phyloP scores from a whole-genome alignment of 2,329 filamentous ascomycete genomes.

The Penicillium sp. region DNA sequence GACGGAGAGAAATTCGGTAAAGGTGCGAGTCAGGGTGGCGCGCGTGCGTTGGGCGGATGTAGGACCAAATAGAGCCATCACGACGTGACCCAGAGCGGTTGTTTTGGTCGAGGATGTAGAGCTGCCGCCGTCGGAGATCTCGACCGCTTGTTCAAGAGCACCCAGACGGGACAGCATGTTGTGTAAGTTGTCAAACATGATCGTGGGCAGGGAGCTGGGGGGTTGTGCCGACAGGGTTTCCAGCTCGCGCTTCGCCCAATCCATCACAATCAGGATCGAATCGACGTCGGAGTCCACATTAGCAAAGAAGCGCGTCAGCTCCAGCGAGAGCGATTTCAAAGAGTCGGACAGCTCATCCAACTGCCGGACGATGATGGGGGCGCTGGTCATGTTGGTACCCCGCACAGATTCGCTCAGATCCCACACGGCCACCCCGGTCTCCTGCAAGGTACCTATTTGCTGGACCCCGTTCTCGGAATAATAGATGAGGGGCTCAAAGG shows the following conservation, averaged over 20 bases:
- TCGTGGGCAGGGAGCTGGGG: constrained; percentile 57
- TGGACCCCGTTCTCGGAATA: constrained; percentile 84
- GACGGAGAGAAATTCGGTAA: constrained; percentile 77
- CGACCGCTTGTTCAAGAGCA: constrained; percentile 33
- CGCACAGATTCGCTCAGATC: constrained; percentile 88
- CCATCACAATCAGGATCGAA: constrained; percentile 88
- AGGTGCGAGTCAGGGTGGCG: constrained; percentile 75
- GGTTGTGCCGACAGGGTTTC: constrained; percentile 59
- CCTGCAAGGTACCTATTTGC: constrained; percentile 81
- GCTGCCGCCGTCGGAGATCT: constrained; percentile 17
- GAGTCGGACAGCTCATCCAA: constrained; percentile 81
- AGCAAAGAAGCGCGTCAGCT: constrained; percentile 87
- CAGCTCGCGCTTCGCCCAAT: constrained; percentile 86
- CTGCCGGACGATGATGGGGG: constrained; percentile 75
- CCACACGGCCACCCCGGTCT: constrained; percentile 89
- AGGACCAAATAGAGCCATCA: constrained; percentile 70
- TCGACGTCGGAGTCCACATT: constrained; percentile 92
- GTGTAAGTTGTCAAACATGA: constrained; percentile 79
- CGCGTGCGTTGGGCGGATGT: constrained; percentile 76
- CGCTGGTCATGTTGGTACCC: constrained; percentile 84
- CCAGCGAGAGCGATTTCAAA: constrained; percentile 74
- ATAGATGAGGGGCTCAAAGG: constrained; percentile 90
- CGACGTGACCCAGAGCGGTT: constrained; percentile 54
- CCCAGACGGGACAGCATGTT: constrained; percentile 59
- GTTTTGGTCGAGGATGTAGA: constrained; percentile 51